Evolutionary conservation across 257 asterid species (phyloP).

Genomic region (Solanum clarkiae): DNA sequence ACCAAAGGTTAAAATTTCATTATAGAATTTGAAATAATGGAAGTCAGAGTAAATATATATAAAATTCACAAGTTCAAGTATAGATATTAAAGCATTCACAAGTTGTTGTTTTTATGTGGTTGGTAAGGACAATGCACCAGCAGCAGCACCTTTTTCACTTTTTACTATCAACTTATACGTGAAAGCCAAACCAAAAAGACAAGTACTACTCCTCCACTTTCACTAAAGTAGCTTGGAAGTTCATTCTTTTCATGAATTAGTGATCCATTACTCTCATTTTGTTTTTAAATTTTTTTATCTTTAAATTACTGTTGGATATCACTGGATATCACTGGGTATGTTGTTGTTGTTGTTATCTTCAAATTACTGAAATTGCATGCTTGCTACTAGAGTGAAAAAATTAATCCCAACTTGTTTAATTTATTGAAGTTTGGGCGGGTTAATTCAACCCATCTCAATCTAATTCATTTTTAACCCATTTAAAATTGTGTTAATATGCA

Average conservation of each 20-base stretch:
- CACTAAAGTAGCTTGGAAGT: neutral
- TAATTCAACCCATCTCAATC: too few species aligned
- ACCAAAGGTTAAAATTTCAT: neutral
- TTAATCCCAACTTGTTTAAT: too few species aligned
- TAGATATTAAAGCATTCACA: neutral
- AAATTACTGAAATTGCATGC: neutral
- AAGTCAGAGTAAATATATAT: neutral
- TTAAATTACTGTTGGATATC: neutral
- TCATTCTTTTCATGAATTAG: neutral
- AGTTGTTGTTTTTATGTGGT: neutral
- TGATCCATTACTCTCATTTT: neutral
- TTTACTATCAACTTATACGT: neutral
- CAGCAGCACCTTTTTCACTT: neutral
- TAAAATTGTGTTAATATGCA: too few species aligned
- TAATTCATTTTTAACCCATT: too few species aligned
- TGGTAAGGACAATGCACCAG: neutral
- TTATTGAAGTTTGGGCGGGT: too few species aligned
- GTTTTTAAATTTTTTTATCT: neutral
- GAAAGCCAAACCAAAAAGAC: slow-evolving; percentile 1
- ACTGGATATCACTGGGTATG: too few species aligned
- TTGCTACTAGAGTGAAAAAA: too few species aligned
- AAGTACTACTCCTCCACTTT: neutral
- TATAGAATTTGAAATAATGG: neutral
- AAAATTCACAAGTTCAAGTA: neutral
- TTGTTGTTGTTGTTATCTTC: too few species aligned